phyloP scores from a whole-genome alignment of 257 asterid species.

The Coffea canephora region DNA sequence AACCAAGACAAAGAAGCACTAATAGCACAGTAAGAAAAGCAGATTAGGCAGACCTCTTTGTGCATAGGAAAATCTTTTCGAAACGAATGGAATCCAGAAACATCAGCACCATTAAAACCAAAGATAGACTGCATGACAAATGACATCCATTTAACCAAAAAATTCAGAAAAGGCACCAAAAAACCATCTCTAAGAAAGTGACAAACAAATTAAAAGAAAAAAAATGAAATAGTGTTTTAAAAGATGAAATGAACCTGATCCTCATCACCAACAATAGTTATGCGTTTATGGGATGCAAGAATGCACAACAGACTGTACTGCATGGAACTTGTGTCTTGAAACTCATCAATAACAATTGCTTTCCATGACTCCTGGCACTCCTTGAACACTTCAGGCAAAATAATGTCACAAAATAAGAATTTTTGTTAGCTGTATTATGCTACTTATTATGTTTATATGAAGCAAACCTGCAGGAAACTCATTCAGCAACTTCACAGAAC shows the following conservation, averaged over 20 bases:
- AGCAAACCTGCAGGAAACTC: slow-evolving; percentile 89
- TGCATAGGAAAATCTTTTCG: slow-evolving; percentile 81
- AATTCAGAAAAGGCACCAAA: neutral
- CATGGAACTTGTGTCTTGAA: slow-evolving; percentile 97
- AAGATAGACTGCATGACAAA: slow-evolving; percentile 70
- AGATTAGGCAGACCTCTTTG: slow-evolving; percentile 71
- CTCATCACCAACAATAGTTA: slow-evolving; percentile 96
- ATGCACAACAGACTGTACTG: slow-evolving; percentile 64
- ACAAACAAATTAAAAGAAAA: neutral
- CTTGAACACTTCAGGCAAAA: slow-evolving; percentile 48
- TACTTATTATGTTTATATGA: slow-evolving; percentile 18
- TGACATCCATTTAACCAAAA: neutral
- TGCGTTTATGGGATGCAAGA: slow-evolving; percentile 78
- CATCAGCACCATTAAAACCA: slow-evolving; percentile 95
- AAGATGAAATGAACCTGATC: slow-evolving; percentile 71
- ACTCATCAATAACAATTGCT: slow-evolving; percentile 89
- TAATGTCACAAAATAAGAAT: slow-evolving; percentile 18
- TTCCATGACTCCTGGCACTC: slow-evolving; percentile 82
- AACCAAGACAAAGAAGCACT: neutral
- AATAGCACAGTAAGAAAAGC: slow-evolving; percentile 4
- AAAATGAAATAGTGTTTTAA: neutral
- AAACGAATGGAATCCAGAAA: slow-evolving; percentile 86
- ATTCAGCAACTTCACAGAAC: slow-evolving; percentile 69
- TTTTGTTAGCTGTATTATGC: slow-evolving; percentile 6
- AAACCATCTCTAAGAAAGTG: neutral